A percentile compares a stretch with the other conserved stretches of the same genome.
These are phyloP conservation scores for Leptographium lundbergii DNA, from an alignment of 2,329 filamentous ascomycete genomes.

Conservation along the genomic window DNA sequence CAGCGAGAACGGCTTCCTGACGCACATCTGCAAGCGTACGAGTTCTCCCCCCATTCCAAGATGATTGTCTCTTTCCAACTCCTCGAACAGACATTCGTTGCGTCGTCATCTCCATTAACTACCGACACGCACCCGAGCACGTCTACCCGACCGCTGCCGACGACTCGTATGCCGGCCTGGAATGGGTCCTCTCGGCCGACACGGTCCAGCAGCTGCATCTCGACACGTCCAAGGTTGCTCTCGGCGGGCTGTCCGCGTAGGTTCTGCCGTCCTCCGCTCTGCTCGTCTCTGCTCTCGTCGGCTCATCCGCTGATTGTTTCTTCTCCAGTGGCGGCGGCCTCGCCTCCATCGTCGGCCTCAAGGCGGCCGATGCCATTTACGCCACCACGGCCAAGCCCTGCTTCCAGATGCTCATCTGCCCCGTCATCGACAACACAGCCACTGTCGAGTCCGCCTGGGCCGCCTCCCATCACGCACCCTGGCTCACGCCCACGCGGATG, in stretches of 20 bases:
- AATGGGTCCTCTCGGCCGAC: neutral
- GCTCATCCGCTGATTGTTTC: too few relatives aligned
- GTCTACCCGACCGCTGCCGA: slow-evolving; percentile 44
- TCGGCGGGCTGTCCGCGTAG: slow-evolving; percentile 18
- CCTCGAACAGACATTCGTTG: neutral
- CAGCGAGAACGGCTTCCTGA: slow-evolving; percentile 22
- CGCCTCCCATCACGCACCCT: slow-evolving; percentile 36
- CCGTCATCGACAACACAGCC: slow-evolving; percentile 46
- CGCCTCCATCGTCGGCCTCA: neutral
- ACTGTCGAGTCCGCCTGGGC: slow-evolving; percentile 33
- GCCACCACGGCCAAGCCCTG: slow-evolving; percentile 7
- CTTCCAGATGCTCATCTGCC: slow-evolving; percentile 42
- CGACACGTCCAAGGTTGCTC: slow-evolving; percentile 19
- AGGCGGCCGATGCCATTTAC: neutral
- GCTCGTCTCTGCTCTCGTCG: slow-evolving; percentile 2
- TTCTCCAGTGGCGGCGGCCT: slow-evolving; percentile 2
- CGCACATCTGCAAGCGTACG: slow-evolving; percentile 17
- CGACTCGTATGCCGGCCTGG: slow-evolving; percentile 41
- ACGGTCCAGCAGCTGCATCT: slow-evolving; percentile 16
- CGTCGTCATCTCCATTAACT: slow-evolving; percentile 7
- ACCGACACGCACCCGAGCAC: slow-evolving; percentile 39
- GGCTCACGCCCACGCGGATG: slow-evolving; percentile 42
- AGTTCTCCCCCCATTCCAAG: neutral
- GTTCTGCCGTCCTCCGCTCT: slow-evolving; percentile 7
- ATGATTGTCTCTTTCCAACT: too few relatives aligned